Base-by-base conservation (phyloP, 345 rosid species). In the Abelmoschus esculentus region DNA sequence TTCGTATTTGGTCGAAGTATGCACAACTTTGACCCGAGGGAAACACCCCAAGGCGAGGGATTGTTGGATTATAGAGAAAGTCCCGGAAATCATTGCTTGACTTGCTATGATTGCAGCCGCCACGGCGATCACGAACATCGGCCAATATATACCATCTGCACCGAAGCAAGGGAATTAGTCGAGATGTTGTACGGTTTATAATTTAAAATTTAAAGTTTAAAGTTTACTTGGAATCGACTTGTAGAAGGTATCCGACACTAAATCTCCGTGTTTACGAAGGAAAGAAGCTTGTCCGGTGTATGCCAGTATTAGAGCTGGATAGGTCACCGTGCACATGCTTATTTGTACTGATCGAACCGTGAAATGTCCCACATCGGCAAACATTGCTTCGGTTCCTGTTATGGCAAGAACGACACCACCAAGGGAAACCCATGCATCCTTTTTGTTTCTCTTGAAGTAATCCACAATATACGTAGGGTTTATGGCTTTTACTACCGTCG, bases 331-430 rank as follows among this genome's bases (percentile, higher is more conserved):
- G 42, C 85, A 82, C 73, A 77, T 71, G 56, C 92, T 84, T 2
- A 84, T 47, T 42, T 78, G 90, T 34, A 84, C 79, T 0, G 92
- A 82, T 3, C 50, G 78, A 22, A 84, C 74, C 0, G 77, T 72
- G 74, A 87, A 87, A 63, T 87, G 92, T 0, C 90, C 88, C 54
- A 86, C 79, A 77, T 84, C 90, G 0, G 86, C 88, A 59, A 88
- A 88, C 56, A 88, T 56, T 0, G 88, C 90, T 67, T 84, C 86
- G 1, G 86, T 44, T 57, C 88, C 88, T 46, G 69, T 84, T 31
- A 72, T 78, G 31, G 83, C 70, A 50, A 80, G 72, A 8, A 80
- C 72, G 38, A 82, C 66, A 2, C 84, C 85, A 28, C 85, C 91
- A n/a, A 87, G 86, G 22, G 91, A 87, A 29, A 80, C 72, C 83